Evolutionary conservation across 2,329 filamentous ascomycete species (phyloP), one percentile per base, ranked within the genome.

Genomic region (Botrytis deweyae): DNA sequence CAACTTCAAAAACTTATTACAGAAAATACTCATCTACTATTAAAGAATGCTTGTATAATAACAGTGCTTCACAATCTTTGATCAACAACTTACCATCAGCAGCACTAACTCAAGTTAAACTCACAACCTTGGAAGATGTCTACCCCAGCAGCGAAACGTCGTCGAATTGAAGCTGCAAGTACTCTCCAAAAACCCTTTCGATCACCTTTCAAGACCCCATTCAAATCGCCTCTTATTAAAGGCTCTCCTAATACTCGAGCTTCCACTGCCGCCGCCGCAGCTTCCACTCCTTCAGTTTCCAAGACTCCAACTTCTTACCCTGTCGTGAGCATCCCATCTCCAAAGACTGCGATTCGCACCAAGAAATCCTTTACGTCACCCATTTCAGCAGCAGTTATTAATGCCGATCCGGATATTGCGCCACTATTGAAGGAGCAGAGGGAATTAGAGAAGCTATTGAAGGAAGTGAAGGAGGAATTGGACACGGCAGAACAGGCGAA

Each of bases 171-270:
- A 74, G 83, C 86, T 63, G 86, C 88, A 58, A 83, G 86, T n/a
- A 87, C 87, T 10, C 86, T 93, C 66, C 87, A 87, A 75, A 92
- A 90, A 80, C 92, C 92, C 0, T 94, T 94, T 83, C 90, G 91
- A 77, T 93, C 92, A 64, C 92, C 91, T 22, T 86, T 92, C 75
- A 88, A 87, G 77, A 86, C 84, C 55, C 83, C 84, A 42, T 75
- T 77, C 65, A 77, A 79, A 74, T 78, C 79, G 18, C 78, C 77
- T 9, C 58, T 76, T 36, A 76, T 77, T 59, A 70, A 52, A 67
- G 16, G 58, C 49, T 58, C 74, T 14, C 36, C 69, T 49, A 73
- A 12, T 66, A 80, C 62, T 73, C 78, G 55, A 65, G 67, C 70
- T 44, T 72, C 63, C 33, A 69, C 74, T 62, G 29, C 42, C 9